Evolutionary conservation across 306 rosid genomes (phyloP), one percentile per base, ranked within the genome.

Genomic region (Urtica urens): DNA sequence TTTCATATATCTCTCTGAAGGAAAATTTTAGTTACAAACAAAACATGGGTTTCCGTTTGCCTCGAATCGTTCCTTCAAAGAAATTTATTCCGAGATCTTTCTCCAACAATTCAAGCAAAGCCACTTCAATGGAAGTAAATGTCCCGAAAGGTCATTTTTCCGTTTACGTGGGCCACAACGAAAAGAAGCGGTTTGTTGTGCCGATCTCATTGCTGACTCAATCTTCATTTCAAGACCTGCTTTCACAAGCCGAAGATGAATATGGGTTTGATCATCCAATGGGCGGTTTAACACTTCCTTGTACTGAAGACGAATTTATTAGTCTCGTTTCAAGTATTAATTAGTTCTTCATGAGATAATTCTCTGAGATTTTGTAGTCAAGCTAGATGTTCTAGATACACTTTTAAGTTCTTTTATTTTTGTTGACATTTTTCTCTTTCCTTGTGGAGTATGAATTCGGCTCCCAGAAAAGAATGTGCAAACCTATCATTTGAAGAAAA

Each of bases 221-320:
- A 26, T 55, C 79, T 43, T 25, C 59, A 25, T 79, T 75, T 34
- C 69, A 62, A 49, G 59, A 71, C 6, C 31, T 69, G 20, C 30
- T 66, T 22, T 62, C 16, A 24, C 40, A 58, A 25, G 75, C 67
- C 1, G 64, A 72, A 26, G 75, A 79, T 72, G 77, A 73, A 46
- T 67, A 64, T 7, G 77, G 76, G 29, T 73, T 53, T 39, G 56
- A 70, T 23, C 81, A 73, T 72, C 74, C 76, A 13, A 55, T 64
- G 71, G 73, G 79, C 14, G 82, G 85, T 22, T 61, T 76, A 31
- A 76, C 78, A 57, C 58, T 68, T 52, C 76, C 75, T 37, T 75
- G 75, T 55, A 45, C 49, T 3, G 72, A 75, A 49, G 71, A 66
- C 7, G 34, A 11, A 16, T 65, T 68, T 55, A 1, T 28, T 10